phyloP scores from a whole-genome alignment of 345 rosid genomes.

The Aquilaria yunnanensis region DNA sequence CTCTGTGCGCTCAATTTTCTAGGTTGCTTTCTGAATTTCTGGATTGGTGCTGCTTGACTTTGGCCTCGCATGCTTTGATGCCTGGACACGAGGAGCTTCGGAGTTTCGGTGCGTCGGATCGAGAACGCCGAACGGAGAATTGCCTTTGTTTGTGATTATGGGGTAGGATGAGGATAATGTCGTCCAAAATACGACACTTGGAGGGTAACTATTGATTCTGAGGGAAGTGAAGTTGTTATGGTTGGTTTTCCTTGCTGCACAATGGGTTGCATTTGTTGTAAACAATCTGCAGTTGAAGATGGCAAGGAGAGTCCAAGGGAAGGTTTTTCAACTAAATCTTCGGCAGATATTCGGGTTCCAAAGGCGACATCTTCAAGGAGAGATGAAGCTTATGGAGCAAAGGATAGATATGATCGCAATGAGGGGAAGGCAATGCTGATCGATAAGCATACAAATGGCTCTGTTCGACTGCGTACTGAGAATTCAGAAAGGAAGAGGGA shows the following conservation, averaged over 20 bases:
- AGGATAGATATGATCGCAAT: conserved; percentile 48
- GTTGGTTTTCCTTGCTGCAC: conserved; percentile 29
- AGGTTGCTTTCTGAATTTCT: no score
- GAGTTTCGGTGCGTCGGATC: no score
- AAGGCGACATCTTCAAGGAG: conserved; percentile 69
- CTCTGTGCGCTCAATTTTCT: no score
- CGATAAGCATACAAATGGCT: conserved; percentile 66
- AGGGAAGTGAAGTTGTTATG: conserved; percentile 20
- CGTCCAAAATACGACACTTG: conserved; percentile 15
- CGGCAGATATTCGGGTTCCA: conserved; percentile 48
- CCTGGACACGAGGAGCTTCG: no score
- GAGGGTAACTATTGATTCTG: conserved; percentile 29
- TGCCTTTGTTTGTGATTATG: conserved; percentile 14
- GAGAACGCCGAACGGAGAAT: neutral
- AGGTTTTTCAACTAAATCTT: conserved; percentile 48
- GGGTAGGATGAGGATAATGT: conserved; percentile 21
- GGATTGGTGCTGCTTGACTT: no score
- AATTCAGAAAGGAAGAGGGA: conserved; percentile 64
- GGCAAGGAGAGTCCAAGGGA: conserved; percentile 83
- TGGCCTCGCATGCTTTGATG: no score
- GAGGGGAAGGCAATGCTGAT: conserved; percentile 50
- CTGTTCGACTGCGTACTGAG: conserved; percentile 46
- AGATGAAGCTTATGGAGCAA: conserved; percentile 51
- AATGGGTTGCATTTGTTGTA: conserved; percentile 87
- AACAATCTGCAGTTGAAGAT: conserved; percentile 85